Evolutionary conservation across 352 stramenopile genomes (phyloP).

Genomic region (Globisporangium spiculum): DNA sequence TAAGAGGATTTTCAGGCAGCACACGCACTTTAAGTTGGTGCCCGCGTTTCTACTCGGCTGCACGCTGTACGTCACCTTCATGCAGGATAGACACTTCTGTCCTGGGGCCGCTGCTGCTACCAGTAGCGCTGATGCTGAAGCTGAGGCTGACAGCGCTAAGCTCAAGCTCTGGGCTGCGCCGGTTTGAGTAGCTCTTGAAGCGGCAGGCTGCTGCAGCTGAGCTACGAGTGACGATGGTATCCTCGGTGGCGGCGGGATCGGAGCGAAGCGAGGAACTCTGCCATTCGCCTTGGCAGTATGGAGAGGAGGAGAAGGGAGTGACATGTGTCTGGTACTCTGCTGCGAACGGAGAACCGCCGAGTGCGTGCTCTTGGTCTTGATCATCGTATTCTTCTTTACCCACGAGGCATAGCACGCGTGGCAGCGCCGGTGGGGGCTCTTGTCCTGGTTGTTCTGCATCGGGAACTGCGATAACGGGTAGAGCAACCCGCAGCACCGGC

Average conservation of each 20-base stretch:
- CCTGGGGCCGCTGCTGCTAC: too few species aligned
- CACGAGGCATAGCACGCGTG: neutral
- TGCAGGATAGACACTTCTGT: neutral
- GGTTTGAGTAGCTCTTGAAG: neutral
- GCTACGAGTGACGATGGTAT: neutral
- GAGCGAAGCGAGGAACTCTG: too few species aligned
- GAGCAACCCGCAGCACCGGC: neutral
- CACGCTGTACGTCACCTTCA: neutral
- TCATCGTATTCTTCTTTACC: neutral
- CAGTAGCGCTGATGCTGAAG: neutral
- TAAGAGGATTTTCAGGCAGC: neutral
- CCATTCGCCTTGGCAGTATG: too few species aligned
- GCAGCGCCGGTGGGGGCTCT: neutral
- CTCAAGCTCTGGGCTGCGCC: neutral
- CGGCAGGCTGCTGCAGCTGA: neutral
- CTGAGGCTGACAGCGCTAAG: neutral
- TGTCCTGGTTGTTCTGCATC: neutral
- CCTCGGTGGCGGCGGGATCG: neutral
- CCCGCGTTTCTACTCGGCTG: neutral
- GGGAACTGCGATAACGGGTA: neutral
- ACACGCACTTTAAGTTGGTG: constrained; percentile 1
- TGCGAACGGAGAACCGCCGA: too few species aligned
- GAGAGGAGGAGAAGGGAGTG: too few species aligned
- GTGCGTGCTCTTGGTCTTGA: neutral
- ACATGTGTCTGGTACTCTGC: too few species aligned